phyloP scores from a whole-genome alignment of 352 stramenopile species.

The Phytophthora pluvialis region DNA sequence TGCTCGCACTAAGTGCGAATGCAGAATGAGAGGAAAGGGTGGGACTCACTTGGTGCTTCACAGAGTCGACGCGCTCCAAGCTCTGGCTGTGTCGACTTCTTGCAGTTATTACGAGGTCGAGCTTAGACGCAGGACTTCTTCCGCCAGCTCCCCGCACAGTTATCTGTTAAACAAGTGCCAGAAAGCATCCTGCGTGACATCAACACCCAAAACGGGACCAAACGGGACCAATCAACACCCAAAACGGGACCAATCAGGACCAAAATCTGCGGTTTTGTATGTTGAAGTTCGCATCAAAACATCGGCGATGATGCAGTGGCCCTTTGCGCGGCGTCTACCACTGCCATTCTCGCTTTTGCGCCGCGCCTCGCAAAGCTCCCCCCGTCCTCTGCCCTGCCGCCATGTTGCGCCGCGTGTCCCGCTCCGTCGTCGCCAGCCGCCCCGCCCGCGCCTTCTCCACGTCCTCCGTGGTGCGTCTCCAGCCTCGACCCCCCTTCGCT shows the following conservation, averaged over 20 bases:
- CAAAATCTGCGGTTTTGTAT: not conserved
- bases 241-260: too few relatives aligned
- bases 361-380: not conserved
- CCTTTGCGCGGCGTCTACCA: not conserved
- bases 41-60: too few relatives aligned
- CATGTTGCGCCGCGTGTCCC: slow-evolving; percentile 41
- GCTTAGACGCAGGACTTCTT: too few relatives aligned
- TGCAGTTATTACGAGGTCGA: too few relatives aligned
- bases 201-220: too few relatives aligned
- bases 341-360: slow-evolving; percentile 35
- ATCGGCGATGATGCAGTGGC: slow-evolving; percentile 20
- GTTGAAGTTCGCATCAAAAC: slow-evolving; percentile 36
- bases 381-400: not conserved
- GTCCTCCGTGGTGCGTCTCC: slow-evolving; percentile 41
- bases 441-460: slow-evolving; percentile 53
- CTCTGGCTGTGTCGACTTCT: too few relatives aligned
- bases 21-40: not conserved
- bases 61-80: too few relatives aligned
- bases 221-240: too few relatives aligned
- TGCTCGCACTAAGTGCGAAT: slow-evolving; percentile 7
- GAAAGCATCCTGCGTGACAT: too few relatives aligned
- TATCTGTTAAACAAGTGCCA: too few relatives aligned
- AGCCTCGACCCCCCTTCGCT: too few relatives aligned
- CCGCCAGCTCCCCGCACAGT: too few relatives aligned
- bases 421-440: slow-evolving; percentile 25